Conservation (phyloP, 129 eudicot species). For the Artemisia tridentata region DNA sequence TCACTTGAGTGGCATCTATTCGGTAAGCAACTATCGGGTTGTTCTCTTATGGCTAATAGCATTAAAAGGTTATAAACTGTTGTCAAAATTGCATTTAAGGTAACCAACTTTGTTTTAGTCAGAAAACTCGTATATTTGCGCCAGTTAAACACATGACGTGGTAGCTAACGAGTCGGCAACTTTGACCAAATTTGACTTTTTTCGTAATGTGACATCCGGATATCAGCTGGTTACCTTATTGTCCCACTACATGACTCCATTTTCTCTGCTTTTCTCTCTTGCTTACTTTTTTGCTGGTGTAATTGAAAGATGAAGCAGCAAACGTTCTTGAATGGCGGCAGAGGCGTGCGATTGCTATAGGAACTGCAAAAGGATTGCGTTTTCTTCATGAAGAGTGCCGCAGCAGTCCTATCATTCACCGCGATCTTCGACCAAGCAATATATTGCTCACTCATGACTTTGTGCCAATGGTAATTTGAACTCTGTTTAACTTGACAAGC, state of each 20-base stretch:
- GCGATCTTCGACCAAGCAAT: slow-evolving; percentile 85
- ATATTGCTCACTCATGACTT: slow-evolving; percentile 79
- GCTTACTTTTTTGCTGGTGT: slow-evolving; percentile 1
- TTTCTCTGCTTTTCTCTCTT: not conserved
- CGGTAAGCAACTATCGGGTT: slow-evolving; percentile 37
- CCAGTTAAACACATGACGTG: too few species aligned
- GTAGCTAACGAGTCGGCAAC: too few species aligned
- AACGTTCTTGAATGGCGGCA: slow-evolving; percentile 66
- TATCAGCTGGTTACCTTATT: not conserved
- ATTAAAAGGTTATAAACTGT: not conserved
- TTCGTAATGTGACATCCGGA: too few species aligned
- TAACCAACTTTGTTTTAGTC: too few species aligned
- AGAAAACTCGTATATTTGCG: too few species aligned
- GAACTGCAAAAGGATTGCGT: slow-evolving; percentile 85
- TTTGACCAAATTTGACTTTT: too few species aligned
- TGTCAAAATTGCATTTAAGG: too few species aligned
- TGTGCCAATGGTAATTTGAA: slow-evolving; percentile 66
- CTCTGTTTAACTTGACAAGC: not conserved
- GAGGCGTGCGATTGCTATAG: slow-evolving; percentile 73
- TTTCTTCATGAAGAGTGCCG: slow-evolving; percentile 90
- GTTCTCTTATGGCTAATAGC: not conserved
- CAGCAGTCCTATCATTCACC: slow-evolving; percentile 76
- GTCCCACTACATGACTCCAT: not conserved
- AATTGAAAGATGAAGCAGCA: slow-evolving; percentile 38
- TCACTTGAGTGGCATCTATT: slow-evolving; percentile 90